Evolutionary conservation across 176 grass and related monocot species (phyloP).

Genomic region (Oryza coarctata): DNA sequence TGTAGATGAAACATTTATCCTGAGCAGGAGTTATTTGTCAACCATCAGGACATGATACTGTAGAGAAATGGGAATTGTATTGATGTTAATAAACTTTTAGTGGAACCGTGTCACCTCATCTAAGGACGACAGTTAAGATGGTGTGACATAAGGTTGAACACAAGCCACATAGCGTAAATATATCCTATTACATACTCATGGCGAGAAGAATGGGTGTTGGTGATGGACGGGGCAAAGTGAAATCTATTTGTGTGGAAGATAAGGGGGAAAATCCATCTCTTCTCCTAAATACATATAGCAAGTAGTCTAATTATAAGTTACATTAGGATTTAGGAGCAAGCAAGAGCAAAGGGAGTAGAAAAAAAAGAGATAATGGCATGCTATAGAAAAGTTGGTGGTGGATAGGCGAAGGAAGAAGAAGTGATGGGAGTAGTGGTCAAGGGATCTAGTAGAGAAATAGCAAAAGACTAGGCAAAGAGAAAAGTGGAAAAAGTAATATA

Average conservation of each 20-base stretch:
- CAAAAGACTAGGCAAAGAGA: too few relatives aligned
- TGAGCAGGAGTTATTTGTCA: constrained; percentile 56
- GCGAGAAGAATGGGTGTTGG: neutral
- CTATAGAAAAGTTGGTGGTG: too few relatives aligned
- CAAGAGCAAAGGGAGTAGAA: too few relatives aligned
- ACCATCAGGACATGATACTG: constrained; percentile 62
- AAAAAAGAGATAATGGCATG: too few relatives aligned
- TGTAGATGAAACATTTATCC: constrained; percentile 66
- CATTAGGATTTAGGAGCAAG: too few relatives aligned
- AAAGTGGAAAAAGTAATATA: too few relatives aligned
- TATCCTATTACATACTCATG: neutral
- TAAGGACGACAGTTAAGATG: neutral
- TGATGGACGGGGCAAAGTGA: neutral
- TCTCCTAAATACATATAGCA: too few relatives aligned
- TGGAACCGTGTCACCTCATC: neutral
- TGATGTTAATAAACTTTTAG: constrained; percentile 17
- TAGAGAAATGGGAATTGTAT: neutral
- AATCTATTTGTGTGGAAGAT: neutral
- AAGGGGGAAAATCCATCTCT: too few relatives aligned
- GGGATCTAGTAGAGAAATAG: too few relatives aligned
- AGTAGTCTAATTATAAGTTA: too few relatives aligned
- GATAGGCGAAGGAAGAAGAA: too few relatives aligned
- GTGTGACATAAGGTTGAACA: neutral
- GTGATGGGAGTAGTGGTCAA: too few relatives aligned
- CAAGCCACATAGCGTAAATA: neutral